Evolutionary conservation across 2,329 filamentous ascomycete genomes (phyloP), one percentile per base, ranked within the genome.

Genomic region (Pseudogymnoascus sp.): DNA sequence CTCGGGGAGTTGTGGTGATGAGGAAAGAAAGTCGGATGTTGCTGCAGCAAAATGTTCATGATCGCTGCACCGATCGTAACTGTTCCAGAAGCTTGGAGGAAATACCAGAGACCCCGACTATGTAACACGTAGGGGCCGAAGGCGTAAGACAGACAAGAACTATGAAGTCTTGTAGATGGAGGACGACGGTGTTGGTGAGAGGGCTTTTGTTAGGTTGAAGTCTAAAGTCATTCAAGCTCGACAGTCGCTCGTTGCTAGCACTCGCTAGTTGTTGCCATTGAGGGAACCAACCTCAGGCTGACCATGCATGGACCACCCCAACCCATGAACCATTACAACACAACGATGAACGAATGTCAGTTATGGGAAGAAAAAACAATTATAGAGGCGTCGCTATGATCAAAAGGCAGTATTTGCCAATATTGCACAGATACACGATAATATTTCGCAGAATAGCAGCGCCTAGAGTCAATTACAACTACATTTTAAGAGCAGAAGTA

Each of bases 21-120:
- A 72, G 81, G 80, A 70, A 86, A 83, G 69, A 82, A 77, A 65
- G 83, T 78, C 62, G 83, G 83, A 73, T 86, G 83, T 69, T 83
- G 81, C 71, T 83, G 81, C 67, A 87, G 75, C 75, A 87, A 73
- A 73, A 85, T 79, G 74, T 86, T 86, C 85, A 88, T 88, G 64
- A 67, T 81, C 72, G 68, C 66, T 69, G 61, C 23, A 62, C 59
- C 59, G 34, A 42, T 61, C 34, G 34, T 18, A 57, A 34, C 26
- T 57, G 18, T 57, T 57, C n/a, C 51, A 57, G 51, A 57, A 34
- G 26, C 51, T 57, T 57, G 51, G 29, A 57, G 51, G 29, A 8
- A 21, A 57, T 18, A 34, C 51, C 51, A 34, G 51, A 18, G 51
- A 31, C 51, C 51, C 29, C 51, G 51, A 34, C 26, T 57, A 57